Base-by-base conservation (phyloP, 495 filamentous ascomycete genomes). In the Hypoxylon subgilvum region DNA sequence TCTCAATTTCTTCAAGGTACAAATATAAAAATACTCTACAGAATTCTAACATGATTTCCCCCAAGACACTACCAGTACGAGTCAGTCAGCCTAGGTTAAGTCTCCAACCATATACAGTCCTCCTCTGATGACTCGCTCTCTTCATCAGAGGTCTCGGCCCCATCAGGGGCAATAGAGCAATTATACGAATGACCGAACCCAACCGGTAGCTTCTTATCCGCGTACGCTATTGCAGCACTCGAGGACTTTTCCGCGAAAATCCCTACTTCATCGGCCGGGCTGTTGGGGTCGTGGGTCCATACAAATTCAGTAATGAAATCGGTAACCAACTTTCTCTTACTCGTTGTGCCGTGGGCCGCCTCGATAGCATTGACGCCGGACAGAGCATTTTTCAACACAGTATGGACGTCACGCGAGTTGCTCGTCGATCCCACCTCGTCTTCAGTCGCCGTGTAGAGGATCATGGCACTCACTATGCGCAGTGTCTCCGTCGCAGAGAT, bases 251-350 rank as follows among this genome's bases (percentile, higher is more conserved):
- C 42, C 27, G 31, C 42, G n/a, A 23, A 41, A n/a, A n/a, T n/a
- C n/a, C n/a, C n/a, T n/a, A n/a, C n/a, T 19, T 23, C 42, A 16
- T 43, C n/a, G 40, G 8, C 16, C 40, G 2, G 35, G 23, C 12
- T 17, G 10, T 25, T 41, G 19, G 18, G 23, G 17, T 46, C 25
- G 25, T 46, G 8, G 25, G 19, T 19, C 22, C 22, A 44, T 5
- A 28, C 41, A 7, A 44, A 44, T 7, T 44, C 41, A 23, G 41
- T 23, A 9, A 44, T 17, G 23, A 44, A 44, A n/a, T 44, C 41
- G 22, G 1, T 1, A 7, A 17, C n/a, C 22, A 44, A 23, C 12
- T 6, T 7, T 17, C 23, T 23, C 12, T n/a, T 30, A 30, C n/a
- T 44, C 21, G 8, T 27, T 27, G n/a, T n/a, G 23, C 23, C 8